Conservation (phyloP, 1,284 basidiomycete species). For the Malassezia furfur region DNA sequence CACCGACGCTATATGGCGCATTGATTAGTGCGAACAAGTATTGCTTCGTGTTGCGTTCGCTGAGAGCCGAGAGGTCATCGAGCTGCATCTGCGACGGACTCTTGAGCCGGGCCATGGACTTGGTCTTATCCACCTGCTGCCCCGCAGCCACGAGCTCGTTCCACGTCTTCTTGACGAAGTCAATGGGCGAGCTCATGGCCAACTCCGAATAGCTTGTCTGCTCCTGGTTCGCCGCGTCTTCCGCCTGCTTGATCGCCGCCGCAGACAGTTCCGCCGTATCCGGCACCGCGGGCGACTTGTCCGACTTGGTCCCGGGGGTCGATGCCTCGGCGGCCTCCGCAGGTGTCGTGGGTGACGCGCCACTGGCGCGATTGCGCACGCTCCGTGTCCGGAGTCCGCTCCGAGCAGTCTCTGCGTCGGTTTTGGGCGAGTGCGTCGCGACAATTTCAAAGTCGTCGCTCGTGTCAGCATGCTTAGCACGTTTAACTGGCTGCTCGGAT, state of each 20-base stretch:
- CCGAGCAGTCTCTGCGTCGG: not conserved
- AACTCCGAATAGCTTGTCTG: not conserved
- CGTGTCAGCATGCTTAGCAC: not conserved
- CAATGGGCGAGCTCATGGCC: not conserved
- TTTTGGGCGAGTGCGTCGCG: not conserved
- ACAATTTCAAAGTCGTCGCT: not conserved
- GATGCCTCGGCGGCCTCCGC: not conserved
- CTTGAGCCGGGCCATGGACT: not conserved
- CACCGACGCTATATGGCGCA: not conserved
- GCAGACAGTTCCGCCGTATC: not conserved
- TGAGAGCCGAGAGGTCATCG: not conserved
- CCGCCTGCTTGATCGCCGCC: not conserved
- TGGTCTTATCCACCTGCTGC: not conserved
- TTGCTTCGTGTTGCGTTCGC: not conserved
- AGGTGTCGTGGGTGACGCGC: not conserved
- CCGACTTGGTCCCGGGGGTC: not conserved
- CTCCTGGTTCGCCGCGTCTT: not conserved
- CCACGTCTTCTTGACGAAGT: slow-evolving; percentile 15
- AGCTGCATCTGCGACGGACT: not conserved
- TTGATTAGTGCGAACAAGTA: slow-evolving; percentile 2
- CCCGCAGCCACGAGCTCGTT: slow-evolving; percentile 1
- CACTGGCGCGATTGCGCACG: too few relatives aligned
- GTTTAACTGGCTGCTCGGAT: not conserved
- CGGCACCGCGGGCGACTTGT: not conserved
- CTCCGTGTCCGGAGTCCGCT: too few relatives aligned